These are phyloP conservation scores for Xerocomus alliaceus DNA, from an alignment of 1,284 basidiomycete species.

Conservation along the genomic window DNA sequence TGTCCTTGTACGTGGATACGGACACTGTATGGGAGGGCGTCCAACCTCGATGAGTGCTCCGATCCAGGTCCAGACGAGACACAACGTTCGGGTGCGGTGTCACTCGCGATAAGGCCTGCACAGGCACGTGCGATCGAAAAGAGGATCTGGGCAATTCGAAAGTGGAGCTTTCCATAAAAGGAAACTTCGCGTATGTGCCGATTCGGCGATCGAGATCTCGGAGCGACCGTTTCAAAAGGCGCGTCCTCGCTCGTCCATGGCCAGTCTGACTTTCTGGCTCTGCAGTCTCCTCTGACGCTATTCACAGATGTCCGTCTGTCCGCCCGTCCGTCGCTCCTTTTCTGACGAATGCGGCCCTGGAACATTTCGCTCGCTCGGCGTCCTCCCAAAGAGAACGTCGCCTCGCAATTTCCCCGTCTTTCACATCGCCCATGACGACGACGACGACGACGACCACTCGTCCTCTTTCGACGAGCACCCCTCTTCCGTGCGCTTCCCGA, in stretches of 20 bases:
- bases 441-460: slow-evolving; percentile 29
- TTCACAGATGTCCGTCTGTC: slow-evolving; percentile 26
- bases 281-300: slow-evolving; percentile 22
- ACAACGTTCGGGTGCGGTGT: not conserved
- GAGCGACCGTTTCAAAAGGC: too few species aligned
- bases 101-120: slow-evolving; percentile 28
- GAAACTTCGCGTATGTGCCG: slow-evolving; percentile 14
- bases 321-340: slow-evolving; percentile 45
- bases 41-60: too few species aligned
- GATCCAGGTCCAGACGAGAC: too few species aligned
- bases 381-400: slow-evolving; percentile 54
- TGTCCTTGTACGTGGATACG: too few species aligned
- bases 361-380: slow-evolving; percentile 57
- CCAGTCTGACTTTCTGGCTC: too few species aligned
- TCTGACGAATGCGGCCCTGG: slow-evolving; percentile 56
- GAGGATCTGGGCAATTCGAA: slow-evolving; percentile 31
- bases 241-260: too few species aligned
- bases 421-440: slow-evolving; percentile 32
- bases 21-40: too few species aligned
- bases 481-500: slow-evolving; percentile 42
- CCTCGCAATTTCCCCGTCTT: slow-evolving; percentile 29
- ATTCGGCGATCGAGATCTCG: slow-evolving; percentile 37
- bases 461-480: slow-evolving; percentile 20
- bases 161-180: slow-evolving; percentile 28
- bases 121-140: slow-evolving; percentile 31